Evolutionary conservation across 2,329 filamentous ascomycete species (phyloP).

Genomic region (Aspergillus persii): DNA sequence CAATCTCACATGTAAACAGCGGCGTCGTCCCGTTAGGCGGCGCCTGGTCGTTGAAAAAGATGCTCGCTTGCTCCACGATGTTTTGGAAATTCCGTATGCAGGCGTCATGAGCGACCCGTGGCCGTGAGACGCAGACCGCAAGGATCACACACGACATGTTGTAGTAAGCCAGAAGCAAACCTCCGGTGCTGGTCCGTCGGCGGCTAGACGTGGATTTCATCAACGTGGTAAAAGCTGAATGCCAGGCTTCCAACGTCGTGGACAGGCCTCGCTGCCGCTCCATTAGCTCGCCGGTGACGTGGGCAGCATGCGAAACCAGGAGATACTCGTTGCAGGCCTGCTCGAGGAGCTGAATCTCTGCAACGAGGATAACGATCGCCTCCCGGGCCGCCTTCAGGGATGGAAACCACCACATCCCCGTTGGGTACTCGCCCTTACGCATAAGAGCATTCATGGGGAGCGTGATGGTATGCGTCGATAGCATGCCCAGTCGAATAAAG

Average conservation of each 20-base stretch:
- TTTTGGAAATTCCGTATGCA: constrained; percentile 25
- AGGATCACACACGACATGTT: constrained; percentile 25
- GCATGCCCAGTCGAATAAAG: constrained; percentile 27
- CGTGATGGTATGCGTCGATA: background rate
- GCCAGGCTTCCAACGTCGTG: constrained; percentile 22
- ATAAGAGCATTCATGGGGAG: constrained; percentile 8
- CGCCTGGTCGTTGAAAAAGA: constrained; percentile 18
- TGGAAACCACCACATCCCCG: background rate
- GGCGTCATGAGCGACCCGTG: constrained; percentile 20
- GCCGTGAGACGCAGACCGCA: constrained; percentile 19
- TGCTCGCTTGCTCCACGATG: constrained; percentile 26
- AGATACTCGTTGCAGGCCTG: constrained; percentile 17
- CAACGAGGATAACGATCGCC: constrained; percentile 21
- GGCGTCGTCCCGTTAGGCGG: constrained; percentile 25
- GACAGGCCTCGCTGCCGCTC: constrained; percentile 14
- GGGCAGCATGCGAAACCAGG: constrained; percentile 10
- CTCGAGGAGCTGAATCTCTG: constrained; percentile 27
- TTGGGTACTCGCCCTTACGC: background rate
- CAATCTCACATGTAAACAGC: constrained; percentile 33
- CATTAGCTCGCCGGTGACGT: constrained; percentile 10
- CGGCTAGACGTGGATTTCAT: constrained; percentile 6
- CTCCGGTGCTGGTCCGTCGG: constrained; percentile 15
- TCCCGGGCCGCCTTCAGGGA: constrained; percentile 23
- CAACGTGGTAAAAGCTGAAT: constrained; percentile 20
- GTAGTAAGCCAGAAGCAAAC: constrained; percentile 24